phyloP scores from a whole-genome alignment of 2,329 filamentous ascomycete species.

The Spiromastix sp. region DNA sequence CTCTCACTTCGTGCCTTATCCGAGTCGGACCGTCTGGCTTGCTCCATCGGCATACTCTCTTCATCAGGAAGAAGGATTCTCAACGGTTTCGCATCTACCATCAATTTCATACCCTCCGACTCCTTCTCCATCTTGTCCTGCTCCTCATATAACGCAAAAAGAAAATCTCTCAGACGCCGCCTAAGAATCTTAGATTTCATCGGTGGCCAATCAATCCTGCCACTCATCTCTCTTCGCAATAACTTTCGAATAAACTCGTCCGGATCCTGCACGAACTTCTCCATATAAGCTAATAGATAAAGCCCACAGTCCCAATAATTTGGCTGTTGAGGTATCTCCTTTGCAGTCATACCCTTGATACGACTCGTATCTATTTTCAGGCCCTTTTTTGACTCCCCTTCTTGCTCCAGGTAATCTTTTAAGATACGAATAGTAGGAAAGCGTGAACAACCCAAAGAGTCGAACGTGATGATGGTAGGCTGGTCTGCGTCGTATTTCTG shows the following conservation, averaged over 20 bases:
- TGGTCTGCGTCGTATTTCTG: constrained; percentile 43
- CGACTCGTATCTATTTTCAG: constrained; percentile 35
- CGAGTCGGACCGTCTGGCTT: too few relatives aligned
- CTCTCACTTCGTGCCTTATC: too few relatives aligned
- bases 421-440: constrained; percentile 55
- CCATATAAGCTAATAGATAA: constrained; percentile 73
- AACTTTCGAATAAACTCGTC: constrained; percentile 58
- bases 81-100: constrained; percentile 10
- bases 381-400: constrained; percentile 55
- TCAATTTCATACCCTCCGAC: not conserved
- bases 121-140: constrained; percentile 34
- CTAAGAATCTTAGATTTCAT: constrained; percentile 51
- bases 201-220: constrained; percentile 43
- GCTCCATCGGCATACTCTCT: too few relatives aligned
- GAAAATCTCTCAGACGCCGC: constrained; percentile 51
- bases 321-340: constrained; percentile 63
- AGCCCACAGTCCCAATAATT: constrained; percentile 88
- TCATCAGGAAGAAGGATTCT: constrained; percentile 9
- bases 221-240: constrained; percentile 53
- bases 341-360: constrained; percentile 57
- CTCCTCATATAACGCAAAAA: constrained; percentile 52
- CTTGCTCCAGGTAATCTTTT: constrained; percentile 65
- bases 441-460: constrained; percentile 65
- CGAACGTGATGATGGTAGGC: constrained; percentile 72
- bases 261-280: constrained; percentile 69